A percentile compares a stretch with the other conserved stretches of the same genome.
Evolutionary conservation across 192 early-diverging fungal species (phyloP).

Genomic region (Endogone sp.): DNA sequence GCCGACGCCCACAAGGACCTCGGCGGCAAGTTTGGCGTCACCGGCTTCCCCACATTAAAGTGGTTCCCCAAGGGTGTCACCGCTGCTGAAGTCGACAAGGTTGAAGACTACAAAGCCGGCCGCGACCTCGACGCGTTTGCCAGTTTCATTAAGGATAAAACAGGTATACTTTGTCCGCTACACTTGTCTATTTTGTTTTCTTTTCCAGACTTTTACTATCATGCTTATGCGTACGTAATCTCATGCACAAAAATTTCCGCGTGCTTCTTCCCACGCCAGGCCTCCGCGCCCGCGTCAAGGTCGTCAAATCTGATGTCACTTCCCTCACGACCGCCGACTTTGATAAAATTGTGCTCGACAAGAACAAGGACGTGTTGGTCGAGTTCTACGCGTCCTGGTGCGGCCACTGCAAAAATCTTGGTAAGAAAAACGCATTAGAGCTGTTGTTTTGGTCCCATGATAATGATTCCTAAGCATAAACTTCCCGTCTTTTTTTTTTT

Average conservation of each 20-base stretch:
- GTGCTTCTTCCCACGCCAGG: constrained; percentile 23
- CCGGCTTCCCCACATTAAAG: constrained; percentile 89
- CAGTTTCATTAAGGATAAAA: constrained; percentile 77
- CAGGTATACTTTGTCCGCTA: constrained; percentile 55
- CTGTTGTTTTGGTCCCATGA: background rate
- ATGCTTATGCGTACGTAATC: background rate
- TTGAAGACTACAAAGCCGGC: constrained; percentile 78
- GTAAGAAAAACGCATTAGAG: constrained; percentile 21
- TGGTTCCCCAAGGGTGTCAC: constrained; percentile 86
- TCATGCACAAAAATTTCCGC: background rate
- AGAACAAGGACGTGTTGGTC: constrained; percentile 76
- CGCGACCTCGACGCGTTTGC: constrained; percentile 79
- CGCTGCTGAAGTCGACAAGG: constrained; percentile 33
- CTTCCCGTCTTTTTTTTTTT: background rate
- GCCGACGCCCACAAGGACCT: constrained; percentile 84
- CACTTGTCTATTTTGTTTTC: background rate
- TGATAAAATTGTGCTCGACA: constrained; percentile 67
- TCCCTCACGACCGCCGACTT: constrained; percentile 74
- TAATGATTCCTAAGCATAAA: constrained; percentile 2
- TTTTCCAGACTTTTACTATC: background rate
- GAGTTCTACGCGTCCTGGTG: constrained; percentile 95
- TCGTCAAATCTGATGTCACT: constrained; percentile 58
- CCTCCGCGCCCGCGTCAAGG: constrained; percentile 67
- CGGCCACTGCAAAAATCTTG: constrained; percentile 71
- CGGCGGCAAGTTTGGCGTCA: constrained; percentile 70